phyloP scores from a whole-genome alignment of 352 stramenopile species.

The Globisporangium solare region DNA sequence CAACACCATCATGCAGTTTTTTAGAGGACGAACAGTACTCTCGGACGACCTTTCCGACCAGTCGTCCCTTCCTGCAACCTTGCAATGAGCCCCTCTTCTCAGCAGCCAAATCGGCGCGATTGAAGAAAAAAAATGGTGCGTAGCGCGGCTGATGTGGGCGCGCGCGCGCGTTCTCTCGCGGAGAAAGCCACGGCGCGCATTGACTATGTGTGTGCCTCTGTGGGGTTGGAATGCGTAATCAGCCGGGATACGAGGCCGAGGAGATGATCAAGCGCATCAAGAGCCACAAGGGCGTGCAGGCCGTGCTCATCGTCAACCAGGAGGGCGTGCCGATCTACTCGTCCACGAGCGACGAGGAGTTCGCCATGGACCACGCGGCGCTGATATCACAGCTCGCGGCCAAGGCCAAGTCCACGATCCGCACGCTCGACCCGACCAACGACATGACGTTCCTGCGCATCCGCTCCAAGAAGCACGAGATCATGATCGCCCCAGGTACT shows the following conservation, averaged over 20 bases:
- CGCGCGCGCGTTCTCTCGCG: background rate
- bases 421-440: constrained; percentile 89
- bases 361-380: constrained; percentile 80
- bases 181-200: background rate
- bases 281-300: constrained; percentile 92
- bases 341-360: constrained; percentile 88
- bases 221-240: background rate
- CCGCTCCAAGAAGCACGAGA: constrained; percentile 92
- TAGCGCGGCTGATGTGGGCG: background rate
- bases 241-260: constrained; percentile 90
- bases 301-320: constrained; percentile 92
- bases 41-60: constrained; percentile 2
- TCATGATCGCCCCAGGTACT: constrained; percentile 86
- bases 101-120: background rate
- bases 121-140: constrained; percentile 6
- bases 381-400: constrained; percentile 87
- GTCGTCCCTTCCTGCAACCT: constrained; percentile 9
- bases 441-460: constrained; percentile 93
- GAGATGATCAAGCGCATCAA: constrained; percentile 94
- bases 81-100: background rate
- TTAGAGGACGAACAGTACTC: background rate
- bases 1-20: background rate
- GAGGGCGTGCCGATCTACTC: constrained; percentile 91
- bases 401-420: constrained; percentile 89
- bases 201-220: background rate